Evolutionary conservation across 768 basidiomycete genomes (phyloP).

Genomic region (Leccinum longicurvipes): DNA sequence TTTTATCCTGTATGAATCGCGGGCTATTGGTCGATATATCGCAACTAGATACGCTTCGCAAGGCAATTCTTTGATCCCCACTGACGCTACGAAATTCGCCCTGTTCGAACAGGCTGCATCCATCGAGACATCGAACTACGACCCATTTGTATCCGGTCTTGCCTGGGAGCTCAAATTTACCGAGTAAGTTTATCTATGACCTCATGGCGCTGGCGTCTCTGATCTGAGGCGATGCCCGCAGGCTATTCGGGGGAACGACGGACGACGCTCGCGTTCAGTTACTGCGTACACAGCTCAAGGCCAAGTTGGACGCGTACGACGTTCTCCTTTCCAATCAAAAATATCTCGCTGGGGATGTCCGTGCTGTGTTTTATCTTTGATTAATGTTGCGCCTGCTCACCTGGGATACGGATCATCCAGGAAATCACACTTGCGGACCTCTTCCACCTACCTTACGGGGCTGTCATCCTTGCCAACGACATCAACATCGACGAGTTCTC

Average conservation of each 20-base stretch:
- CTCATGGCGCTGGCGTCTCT: not conserved
- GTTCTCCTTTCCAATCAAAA: constrained; percentile 32
- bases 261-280: constrained; percentile 28
- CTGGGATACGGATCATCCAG: not conserved
- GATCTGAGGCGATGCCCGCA: not conserved
- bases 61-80: constrained; percentile 36
- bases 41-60: constrained; percentile 34
- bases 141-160: constrained; percentile 41
- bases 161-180: not conserved
- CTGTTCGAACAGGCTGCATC: constrained; percentile 35
- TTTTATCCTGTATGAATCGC: no score
- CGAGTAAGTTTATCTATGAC: not conserved
- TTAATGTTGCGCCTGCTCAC: not conserved
- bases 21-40: constrained; percentile 37
- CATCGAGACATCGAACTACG: constrained; percentile 40
- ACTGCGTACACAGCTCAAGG: constrained; percentile 25
- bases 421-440: constrained; percentile 21
- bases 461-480: not conserved
- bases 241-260: constrained; percentile 23
- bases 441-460: constrained; percentile 19
- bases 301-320: constrained; percentile 32
- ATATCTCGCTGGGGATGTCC: constrained; percentile 36
- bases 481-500: constrained; percentile 13
- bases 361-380: not conserved
- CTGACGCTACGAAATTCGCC: constrained; percentile 34